Base-by-base conservation (phyloP, 352 stramenopile genomes). In the Thalassiosira gravida region DNA sequence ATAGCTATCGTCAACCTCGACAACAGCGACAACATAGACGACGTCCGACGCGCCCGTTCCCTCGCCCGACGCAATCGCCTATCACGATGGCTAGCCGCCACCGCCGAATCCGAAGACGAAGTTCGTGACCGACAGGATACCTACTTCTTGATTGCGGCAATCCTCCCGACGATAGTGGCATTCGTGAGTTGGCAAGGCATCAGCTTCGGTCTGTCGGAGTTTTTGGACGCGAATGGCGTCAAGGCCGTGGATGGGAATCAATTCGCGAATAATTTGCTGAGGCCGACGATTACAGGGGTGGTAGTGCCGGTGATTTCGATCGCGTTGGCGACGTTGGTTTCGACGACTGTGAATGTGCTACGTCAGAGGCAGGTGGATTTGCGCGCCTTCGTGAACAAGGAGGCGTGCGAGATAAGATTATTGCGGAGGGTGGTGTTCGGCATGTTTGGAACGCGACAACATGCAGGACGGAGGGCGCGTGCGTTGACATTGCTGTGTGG, bases 211-310 rank as follows among this genome's bases (percentile, higher is more conserved):
- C 42, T 72, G 20, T 50, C 47, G n/a, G n/a, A 8, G 9, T 66
- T 72, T 6, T 18, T 72, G 7, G 22, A 44, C 1, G 46, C 25
- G 27, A 13, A 44, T 30, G 47, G 47, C 29, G 47, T 18, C 6
- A 50, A 50, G 47, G 57, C 74, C 8, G 86, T 90, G 0, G 86
- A 91, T 68, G 86, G 82, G 30, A 82, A 82, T 49, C 50, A 66
- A 22, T 90, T 88, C 68, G 79, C 91, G 69, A 84, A 83, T 29
- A 79, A 80, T 49, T 91, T 93, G 53, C 87, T 93, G 46, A 88
- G 83, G 16, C 86, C 86, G 0, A 78, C 77, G 0, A 89, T 92
- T 29, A 92, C 90, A 69, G 88, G 88, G 27, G 52, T 92, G 0
- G 80, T 92, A 0, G 68, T 93, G 11, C 86, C 88, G 11, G 57